Evolutionary conservation across 768 basidiomycete species (phyloP).

Genomic region (Exsudoporus frostii): DNA sequence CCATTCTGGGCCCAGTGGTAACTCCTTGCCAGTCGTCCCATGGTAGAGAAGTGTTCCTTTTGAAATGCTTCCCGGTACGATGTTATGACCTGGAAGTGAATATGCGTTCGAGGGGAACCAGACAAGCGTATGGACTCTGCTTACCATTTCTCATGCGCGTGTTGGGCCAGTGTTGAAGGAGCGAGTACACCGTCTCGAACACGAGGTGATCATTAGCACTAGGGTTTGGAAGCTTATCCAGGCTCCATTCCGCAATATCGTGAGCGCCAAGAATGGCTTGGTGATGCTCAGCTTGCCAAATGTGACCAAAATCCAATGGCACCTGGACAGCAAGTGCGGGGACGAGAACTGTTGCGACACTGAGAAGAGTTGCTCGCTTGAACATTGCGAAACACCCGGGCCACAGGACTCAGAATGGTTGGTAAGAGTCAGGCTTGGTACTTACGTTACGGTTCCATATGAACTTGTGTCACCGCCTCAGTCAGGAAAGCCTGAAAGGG

Average conservation of each 20-base stretch:
- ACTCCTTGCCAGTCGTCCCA: constrained; percentile 11
- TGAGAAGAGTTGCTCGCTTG: background rate
- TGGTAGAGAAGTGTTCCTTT: constrained; percentile 38
- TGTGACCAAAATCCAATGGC: background rate
- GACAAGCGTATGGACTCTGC: constrained; percentile 5
- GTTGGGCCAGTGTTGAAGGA: constrained; percentile 45
- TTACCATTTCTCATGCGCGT: constrained; percentile 45
- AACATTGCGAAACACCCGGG: background rate
- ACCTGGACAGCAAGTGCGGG: constrained; percentile 4
- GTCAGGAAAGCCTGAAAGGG: too few species aligned
- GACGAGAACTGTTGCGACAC: background rate
- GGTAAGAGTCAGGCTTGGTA: background rate
- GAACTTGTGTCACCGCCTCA: too few species aligned
- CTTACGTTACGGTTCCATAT: too few species aligned
- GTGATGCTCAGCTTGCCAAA: background rate
- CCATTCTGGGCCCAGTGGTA: constrained; percentile 34
- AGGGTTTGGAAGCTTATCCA: constrained; percentile 21
- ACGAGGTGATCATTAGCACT: constrained; percentile 28
- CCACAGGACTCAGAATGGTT: too few species aligned
- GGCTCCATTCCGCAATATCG: constrained; percentile 16
- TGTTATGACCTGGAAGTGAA: constrained; percentile 18
- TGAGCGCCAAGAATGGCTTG: background rate
- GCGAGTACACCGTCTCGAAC: constrained; percentile 25
- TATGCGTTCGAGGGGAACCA: constrained; percentile 13
- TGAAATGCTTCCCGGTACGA: constrained; percentile 33